phyloP scores from a whole-genome alignment of 768 basidiomycete species.

The Kwoniella sp. region DNA sequence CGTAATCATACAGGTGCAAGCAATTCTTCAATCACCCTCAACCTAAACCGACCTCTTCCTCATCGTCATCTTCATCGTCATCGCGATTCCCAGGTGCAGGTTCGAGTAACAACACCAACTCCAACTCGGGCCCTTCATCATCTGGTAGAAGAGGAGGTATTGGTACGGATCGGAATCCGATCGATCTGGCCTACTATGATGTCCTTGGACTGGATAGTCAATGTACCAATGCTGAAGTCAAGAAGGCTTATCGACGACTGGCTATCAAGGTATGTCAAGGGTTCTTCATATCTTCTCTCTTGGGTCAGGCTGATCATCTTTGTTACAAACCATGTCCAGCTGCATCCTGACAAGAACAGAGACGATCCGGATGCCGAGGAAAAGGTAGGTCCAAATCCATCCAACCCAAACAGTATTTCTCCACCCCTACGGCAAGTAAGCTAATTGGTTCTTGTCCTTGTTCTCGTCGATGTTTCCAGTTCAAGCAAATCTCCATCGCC shows the following conservation, averaged over 20 bases:
- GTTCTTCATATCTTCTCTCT: too few relatives aligned
- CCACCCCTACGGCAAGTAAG: too few relatives aligned
- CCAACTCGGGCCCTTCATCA: background rate
- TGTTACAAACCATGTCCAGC: slow-evolving; percentile 12
- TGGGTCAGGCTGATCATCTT: background rate
- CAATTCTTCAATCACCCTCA: slow-evolving; percentile 49
- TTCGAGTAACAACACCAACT: background rate
- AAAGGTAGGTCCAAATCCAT: slow-evolving; percentile 43
- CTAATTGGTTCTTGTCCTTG: background rate
- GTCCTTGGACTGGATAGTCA: slow-evolving; percentile 50
- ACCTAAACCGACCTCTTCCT: slow-evolving; percentile 39
- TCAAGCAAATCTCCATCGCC: slow-evolving; percentile 55
- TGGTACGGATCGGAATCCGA: slow-evolving; percentile 51
- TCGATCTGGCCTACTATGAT: slow-evolving; percentile 56
- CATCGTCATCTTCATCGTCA: slow-evolving; percentile 14
- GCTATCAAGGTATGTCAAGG: slow-evolving; percentile 49
- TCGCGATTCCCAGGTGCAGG: slow-evolving; percentile 4
- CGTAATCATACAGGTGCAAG: slow-evolving; percentile 49
- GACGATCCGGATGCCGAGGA: slow-evolving; percentile 55
- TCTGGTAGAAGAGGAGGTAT: slow-evolving; percentile 34
- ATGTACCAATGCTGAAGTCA: slow-evolving; percentile 52
- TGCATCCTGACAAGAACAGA: slow-evolving; percentile 49
- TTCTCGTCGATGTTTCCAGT: slow-evolving; percentile 30
- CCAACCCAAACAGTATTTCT: too few relatives aligned
- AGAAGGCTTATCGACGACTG: slow-evolving; percentile 54